Conservation (phyloP, 768 basidiomycete species). For the Boletus patriciae region DNA sequence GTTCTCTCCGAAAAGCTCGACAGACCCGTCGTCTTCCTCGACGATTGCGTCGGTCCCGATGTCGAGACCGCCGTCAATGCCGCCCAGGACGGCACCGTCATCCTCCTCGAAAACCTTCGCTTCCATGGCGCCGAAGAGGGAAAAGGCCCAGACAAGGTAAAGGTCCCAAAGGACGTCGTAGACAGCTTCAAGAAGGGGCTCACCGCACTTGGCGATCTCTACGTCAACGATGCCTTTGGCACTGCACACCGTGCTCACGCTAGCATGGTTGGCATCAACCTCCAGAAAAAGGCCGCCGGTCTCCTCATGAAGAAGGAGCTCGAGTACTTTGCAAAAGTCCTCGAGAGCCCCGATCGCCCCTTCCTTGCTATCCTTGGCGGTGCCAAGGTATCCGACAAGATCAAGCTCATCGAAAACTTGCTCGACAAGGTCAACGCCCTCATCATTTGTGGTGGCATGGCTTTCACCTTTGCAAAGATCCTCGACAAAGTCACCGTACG, state of each 20-base stretch:
- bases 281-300: constrained; percentile 89
- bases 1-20: constrained; percentile 50
- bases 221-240: constrained; percentile 98
- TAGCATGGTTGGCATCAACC: constrained; percentile 95
- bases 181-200: constrained; percentile 83
- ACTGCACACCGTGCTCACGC: constrained; percentile 99
- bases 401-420: constrained; percentile 98
- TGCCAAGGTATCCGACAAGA: constrained; percentile 99
- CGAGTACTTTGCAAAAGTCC: constrained; percentile 96
- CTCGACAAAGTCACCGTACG: constrained; percentile 73
- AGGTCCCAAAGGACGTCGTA: constrained; percentile 83
- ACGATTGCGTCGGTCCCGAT: constrained; percentile 83
- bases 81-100: constrained; percentile 61
- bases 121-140: constrained; percentile 99
- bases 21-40: constrained; percentile 75
- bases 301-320: constrained; percentile 99
- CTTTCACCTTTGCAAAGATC: constrained; percentile 98
- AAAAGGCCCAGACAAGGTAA: constrained; percentile 94
- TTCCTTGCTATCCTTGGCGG: constrained; percentile 99
- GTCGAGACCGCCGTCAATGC: constrained; percentile 73
- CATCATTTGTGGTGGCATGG: constrained; percentile 98
- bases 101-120: constrained; percentile 95
- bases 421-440: constrained; percentile 96
- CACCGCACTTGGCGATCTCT: constrained; percentile 92
- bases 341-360: constrained; percentile 90